phyloP scores from a whole-genome alignment of 2,329 filamentous ascomycete species.

The Penicillium sclerotigenum region DNA sequence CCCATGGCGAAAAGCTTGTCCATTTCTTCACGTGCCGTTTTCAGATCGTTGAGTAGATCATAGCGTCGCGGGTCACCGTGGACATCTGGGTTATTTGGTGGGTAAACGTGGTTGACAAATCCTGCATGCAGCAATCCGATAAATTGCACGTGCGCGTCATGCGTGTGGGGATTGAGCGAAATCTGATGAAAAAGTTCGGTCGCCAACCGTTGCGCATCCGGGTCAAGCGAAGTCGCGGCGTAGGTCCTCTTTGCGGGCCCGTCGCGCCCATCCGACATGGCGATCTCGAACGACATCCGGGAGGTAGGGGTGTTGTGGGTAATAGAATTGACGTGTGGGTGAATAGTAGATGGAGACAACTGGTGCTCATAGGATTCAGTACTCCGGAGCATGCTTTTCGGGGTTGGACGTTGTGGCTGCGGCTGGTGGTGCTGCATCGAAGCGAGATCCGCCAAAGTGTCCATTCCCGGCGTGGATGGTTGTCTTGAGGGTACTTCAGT shows the following conservation, averaged over 20 bases:
- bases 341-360: slow-evolving; percentile 43
- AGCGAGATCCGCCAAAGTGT: slow-evolving; percentile 48
- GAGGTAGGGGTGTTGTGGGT: slow-evolving; percentile 40
- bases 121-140: slow-evolving; percentile 48
- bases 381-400: slow-evolving; percentile 35
- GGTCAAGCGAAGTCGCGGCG: slow-evolving; percentile 40
- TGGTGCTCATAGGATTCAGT: slow-evolving; percentile 45
- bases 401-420: slow-evolving; percentile 39
- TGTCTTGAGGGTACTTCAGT: slow-evolving; percentile 38
- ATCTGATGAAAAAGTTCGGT: slow-evolving; percentile 43
- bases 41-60: slow-evolving; percentile 47
- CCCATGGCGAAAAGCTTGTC: slow-evolving; percentile 61
- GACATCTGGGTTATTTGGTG: slow-evolving; percentile 43
- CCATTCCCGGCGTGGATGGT: slow-evolving; percentile 48
- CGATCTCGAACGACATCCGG: slow-evolving; percentile 45
- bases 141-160: slow-evolving; percentile 47
- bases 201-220: slow-evolving; percentile 41
- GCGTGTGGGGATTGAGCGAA: slow-evolving; percentile 46
- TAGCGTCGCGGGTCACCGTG: slow-evolving; percentile 46
- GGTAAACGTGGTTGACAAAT: slow-evolving; percentile 48
- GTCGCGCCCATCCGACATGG: slow-evolving; percentile 45
- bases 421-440: slow-evolving; percentile 48
- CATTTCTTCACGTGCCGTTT: slow-evolving; percentile 55
- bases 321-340: slow-evolving; percentile 38
- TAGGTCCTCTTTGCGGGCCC: slow-evolving; percentile 39